Conservation (phyloP, 495 filamentous ascomycete genomes). For the Trichoderma gamsii region DNA sequence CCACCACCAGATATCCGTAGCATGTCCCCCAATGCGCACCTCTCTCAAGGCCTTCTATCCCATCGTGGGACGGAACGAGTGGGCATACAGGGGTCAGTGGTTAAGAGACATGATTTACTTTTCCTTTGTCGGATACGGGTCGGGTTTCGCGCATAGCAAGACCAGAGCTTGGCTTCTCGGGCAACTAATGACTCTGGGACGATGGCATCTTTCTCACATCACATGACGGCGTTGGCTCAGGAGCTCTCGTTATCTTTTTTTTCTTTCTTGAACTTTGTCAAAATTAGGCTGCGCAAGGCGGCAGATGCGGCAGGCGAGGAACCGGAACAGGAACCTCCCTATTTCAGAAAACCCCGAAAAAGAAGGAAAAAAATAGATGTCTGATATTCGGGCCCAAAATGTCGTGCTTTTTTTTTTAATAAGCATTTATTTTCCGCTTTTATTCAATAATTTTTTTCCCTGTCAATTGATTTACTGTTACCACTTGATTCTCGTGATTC, state of each 20-base stretch:
- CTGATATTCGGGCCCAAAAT: slow-evolving; percentile 4
- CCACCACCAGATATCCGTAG: slow-evolving; percentile 9
- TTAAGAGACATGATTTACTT: slow-evolving; percentile 9
- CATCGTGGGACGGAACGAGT: background rate
- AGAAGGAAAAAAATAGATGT: slow-evolving; percentile 2
- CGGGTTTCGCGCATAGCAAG: slow-evolving; percentile 3
- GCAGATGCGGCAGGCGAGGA: background rate
- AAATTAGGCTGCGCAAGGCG: background rate
- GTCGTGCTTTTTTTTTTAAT: background rate
- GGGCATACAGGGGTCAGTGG: background rate
- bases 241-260: slow-evolving; percentile 1
- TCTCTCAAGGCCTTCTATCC: background rate
- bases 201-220: slow-evolving; percentile 11
- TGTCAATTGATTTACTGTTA: background rate
- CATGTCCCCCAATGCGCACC: background rate
- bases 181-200: background rate
- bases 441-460: background rate
- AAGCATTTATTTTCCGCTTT: background rate
- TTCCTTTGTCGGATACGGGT: slow-evolving; percentile 8
- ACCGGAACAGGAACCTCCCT: background rate
- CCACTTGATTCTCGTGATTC: background rate
- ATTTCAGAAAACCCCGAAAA: background rate
- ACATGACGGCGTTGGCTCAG: slow-evolving; percentile 7
- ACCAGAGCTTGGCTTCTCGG: slow-evolving; percentile 3
- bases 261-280: background rate